Base-by-base conservation (phyloP, 169 alveolate genomes). In the Eimeria sp. region DNA sequence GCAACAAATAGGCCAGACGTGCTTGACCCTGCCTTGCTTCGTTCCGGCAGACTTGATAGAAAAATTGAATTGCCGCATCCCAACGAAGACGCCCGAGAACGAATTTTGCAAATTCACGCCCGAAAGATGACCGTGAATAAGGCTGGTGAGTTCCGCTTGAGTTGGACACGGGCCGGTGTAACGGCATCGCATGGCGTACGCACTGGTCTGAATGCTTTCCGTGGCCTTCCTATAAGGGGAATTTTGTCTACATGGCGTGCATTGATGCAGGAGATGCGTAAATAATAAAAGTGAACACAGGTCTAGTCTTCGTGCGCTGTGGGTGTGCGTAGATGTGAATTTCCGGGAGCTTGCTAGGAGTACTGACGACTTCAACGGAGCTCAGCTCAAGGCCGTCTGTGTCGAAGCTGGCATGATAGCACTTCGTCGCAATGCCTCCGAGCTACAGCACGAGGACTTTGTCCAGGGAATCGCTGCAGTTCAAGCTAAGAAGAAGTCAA, bases 1-100 rank as follows among this genome's bases (percentile, higher is more conserved):
- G 99, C 99, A 58, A 99, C 99, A 40, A 99, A 99, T 97, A 98
- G 99, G 96, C 99, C 99, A 20, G 99, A 99, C 95, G 99, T 99
- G 40, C 98, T 99, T 54, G 99, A 99, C 97, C 99, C 99, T 20
- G 99, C 99, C 20, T 98, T 99, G 25, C 98, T 99, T 83, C 98
- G 99, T 83, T 99, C 99, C 1, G 99, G 99, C n/a, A 98, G 99
- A 93, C 98, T 99, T 27, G 99, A 99, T 95, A 98, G 99, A 95
- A 99, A 99, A 97, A 99, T 99, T 52, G 99, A 99, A 97, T 98
- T 99, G 97, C 99, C 99, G 89, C 99, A 99, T 85, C 99, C 99
- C n/a, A 99, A 99, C 97, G 99, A 99, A 97, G 99, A 98, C 80
- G 98, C 99, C n/a, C 78, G 99, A 76, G 99, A 99, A 27, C 98